Base-by-base conservation (phyloP, 805 yeast genomes). In the Sugiyamaella smithiae region DNA sequence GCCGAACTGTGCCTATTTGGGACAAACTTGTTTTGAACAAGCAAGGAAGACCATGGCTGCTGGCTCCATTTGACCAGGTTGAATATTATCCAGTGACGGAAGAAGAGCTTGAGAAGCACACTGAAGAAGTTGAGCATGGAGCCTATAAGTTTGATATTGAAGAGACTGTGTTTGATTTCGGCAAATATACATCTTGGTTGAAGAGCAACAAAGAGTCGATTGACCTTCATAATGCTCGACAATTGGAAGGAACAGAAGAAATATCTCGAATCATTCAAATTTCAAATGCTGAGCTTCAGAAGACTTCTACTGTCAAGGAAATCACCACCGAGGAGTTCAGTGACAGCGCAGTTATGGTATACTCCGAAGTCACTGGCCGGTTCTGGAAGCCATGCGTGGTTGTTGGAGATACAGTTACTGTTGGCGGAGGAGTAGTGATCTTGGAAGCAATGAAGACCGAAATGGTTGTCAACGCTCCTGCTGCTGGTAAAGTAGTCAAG, bases 361-460 rank as follows among this genome's bases (percentile, higher is more conserved):
- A 90, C 64, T 89, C 97, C 19, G 97, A 93, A 66, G 93, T 82
- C 65, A 85, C 96, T n/a, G 99, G 98, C 48, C 77, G 98, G 58
- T 89, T 71, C 65, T 91, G 99, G 99, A 91, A 93, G 68, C 80
- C 95, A 1, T 70, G 89, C 56, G 95, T 85, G 24, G 69, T 75
- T 49, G 90, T 77, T 40, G 97, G 97, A 20, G 93, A 86, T 59
- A 68, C 56, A 4, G 95, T 91, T 23, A 69, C 72, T 45, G 76
- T 70, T 41, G 95, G 90, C 28, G 91, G 88, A 59, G 88, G 88
- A 3, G 73, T 91, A 53, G 78, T 91, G 56, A 88, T 93, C 33
- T 87, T 91, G 46, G 99, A 91, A 68, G 98, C 99, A 48, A 91
- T 91, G 99, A 91, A 91, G 75, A 93, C 98, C 0, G 99, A 91